These are phyloP conservation scores for Elongisporangium undulatum DNA, from an alignment of 352 stramenopile genomes.

Conservation along the genomic window DNA sequence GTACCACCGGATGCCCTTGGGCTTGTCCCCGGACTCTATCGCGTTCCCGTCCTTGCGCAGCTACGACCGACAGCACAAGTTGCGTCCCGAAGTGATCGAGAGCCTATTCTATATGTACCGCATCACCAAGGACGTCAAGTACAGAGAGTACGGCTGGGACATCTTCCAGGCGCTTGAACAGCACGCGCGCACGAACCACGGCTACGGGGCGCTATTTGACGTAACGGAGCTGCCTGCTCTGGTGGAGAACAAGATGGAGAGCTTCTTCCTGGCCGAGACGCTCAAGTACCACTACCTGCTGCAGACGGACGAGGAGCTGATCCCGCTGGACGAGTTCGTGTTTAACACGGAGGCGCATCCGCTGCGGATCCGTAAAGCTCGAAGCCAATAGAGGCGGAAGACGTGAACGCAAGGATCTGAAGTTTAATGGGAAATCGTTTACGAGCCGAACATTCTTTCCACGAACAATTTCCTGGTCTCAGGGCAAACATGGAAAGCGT, in stretches of 20 bases:
- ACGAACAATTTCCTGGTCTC: too few species aligned
- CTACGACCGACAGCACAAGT: slow-evolving; percentile 76
- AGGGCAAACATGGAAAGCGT: too few species aligned
- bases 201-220: slow-evolving; percentile 61
- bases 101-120: slow-evolving; percentile 92
- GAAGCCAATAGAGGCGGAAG: not conserved
- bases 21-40: slow-evolving; percentile 89
- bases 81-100: slow-evolving; percentile 92
- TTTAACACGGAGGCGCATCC: slow-evolving; percentile 94
- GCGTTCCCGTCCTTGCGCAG: slow-evolving; percentile 48
- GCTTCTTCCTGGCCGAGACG: slow-evolving; percentile 90
- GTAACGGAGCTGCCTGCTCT: slow-evolving; percentile 17
- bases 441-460: too few species aligned
- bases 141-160: slow-evolving; percentile 91
- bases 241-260: slow-evolving; percentile 66
- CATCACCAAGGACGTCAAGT: slow-evolving; percentile 88
- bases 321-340: slow-evolving; percentile 87
- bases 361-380: slow-evolving; percentile 27
- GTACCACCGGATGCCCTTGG: slow-evolving; percentile 86
- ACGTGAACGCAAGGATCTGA: not conserved
- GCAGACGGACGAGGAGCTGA: slow-evolving; percentile 53
- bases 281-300: slow-evolving; percentile 92
- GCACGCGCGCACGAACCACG: slow-evolving; percentile 78
- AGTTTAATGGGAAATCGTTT: too few species aligned
- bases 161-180: slow-evolving; percentile 90